These are phyloP conservation scores for Dillenia suffruticosa DNA, from an alignment of 164 flowering plant species.

Conservation along the genomic window DNA sequence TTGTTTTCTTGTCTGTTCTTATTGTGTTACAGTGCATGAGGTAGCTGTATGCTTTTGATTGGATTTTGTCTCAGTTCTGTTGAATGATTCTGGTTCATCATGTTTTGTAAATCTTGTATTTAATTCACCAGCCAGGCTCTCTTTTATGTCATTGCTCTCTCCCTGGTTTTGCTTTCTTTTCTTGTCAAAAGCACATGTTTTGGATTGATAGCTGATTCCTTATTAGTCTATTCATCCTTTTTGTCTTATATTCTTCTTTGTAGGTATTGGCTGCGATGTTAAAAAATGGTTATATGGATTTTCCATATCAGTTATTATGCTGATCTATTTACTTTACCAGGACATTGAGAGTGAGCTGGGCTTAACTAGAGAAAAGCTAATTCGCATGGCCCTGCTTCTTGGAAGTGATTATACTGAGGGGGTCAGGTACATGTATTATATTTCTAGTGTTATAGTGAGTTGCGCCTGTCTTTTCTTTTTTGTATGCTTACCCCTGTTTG, in stretches of 20 bases:
- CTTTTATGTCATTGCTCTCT: too few species aligned
- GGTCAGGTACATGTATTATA: constrained; percentile 47
- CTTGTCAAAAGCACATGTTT: background rate
- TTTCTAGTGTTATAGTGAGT: constrained; percentile 18
- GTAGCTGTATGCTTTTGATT: too few species aligned
- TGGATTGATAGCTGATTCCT: background rate
- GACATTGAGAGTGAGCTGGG: constrained; percentile 94
- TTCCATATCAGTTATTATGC: background rate
- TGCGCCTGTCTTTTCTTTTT: background rate
- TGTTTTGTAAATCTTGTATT: too few species aligned
- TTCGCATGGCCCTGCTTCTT: constrained; percentile 90
- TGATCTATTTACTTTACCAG: constrained; percentile 31
- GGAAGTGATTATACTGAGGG: constrained; percentile 99
- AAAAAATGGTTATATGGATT: background rate
- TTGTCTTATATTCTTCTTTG: background rate
- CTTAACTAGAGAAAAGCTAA: constrained; percentile 62
- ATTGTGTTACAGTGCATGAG: too few species aligned
- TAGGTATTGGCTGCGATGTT: background rate
- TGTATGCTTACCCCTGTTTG: background rate
- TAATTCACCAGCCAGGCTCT: too few species aligned
- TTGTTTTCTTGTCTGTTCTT: too few species aligned
- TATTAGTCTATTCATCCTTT: background rate
- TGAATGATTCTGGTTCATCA: too few species aligned
- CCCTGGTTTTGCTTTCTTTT: background rate
- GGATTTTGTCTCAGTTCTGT: too few species aligned